Conservation (phyloP, 345 rosid species). For the Erysimum cheiranthoides region DNA sequence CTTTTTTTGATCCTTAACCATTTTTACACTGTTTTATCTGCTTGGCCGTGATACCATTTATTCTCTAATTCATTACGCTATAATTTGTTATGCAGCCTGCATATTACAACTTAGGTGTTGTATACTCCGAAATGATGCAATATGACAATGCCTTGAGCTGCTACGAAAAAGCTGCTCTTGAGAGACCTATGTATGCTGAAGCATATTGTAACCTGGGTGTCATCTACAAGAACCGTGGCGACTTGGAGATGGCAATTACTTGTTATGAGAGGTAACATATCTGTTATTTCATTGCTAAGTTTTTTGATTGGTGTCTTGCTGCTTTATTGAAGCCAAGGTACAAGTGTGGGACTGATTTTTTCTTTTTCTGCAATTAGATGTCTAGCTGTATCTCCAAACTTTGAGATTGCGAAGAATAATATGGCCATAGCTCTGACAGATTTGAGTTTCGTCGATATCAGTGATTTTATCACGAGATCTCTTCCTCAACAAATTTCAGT, state of each 20-base stretch:
- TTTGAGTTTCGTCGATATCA: conserved; percentile 35
- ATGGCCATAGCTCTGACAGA: conserved; percentile 99
- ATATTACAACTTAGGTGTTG: conserved; percentile 97
- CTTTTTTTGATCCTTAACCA: conserved; percentile 32
- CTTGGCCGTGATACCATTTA: neutral
- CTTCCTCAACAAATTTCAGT: too few species aligned
- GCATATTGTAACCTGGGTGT: conserved; percentile 99
- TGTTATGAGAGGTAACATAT: conserved; percentile 93
- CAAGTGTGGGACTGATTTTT: conserved; percentile 27
- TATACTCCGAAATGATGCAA: conserved; percentile 99
- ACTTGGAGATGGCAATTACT: conserved; percentile 91
- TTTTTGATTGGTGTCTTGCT: too few species aligned
- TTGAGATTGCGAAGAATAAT: conserved; percentile 99
- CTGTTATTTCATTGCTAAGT: too few species aligned
- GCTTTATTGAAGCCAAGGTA: conserved; percentile 28
- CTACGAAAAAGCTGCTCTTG: conserved; percentile 97
- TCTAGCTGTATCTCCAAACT: conserved; percentile 97
- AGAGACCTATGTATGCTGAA: conserved; percentile 99
- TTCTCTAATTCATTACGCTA: neutral
- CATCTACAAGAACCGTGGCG: conserved; percentile 97
- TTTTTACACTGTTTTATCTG: conserved; percentile 27
- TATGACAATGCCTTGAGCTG: conserved; percentile 91
- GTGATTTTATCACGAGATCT: too few species aligned
- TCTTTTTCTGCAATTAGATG: conserved; percentile 62
- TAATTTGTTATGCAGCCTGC: conserved; percentile 80